phyloP scores from a whole-genome alignment of 1,284 basidiomycete genomes.

The Malassezia cuniculi region DNA sequence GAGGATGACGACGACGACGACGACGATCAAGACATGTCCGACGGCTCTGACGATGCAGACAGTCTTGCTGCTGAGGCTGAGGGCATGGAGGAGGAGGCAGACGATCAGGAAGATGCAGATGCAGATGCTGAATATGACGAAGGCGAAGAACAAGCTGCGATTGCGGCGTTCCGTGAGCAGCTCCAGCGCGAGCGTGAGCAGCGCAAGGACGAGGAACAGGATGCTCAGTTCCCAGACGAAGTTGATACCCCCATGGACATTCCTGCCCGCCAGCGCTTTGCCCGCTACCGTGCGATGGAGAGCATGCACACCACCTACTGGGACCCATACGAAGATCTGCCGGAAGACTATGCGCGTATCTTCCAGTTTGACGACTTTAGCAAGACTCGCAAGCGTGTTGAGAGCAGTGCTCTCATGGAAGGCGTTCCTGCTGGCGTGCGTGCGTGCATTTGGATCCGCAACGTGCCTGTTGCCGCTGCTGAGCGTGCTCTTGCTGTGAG shows the following conservation, averaged over 20 bases:
- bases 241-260: conserved; percentile 86
- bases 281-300: conserved; percentile 77
- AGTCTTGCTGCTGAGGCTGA: conserved; percentile 50
- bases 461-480: conserved; percentile 30
- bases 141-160: conserved; percentile 44
- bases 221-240: conserved; percentile 83
- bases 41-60: conserved; percentile 76
- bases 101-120: conserved; percentile 56
- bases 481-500: conserved; percentile 19
- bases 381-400: conserved; percentile 65
- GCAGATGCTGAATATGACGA: conserved; percentile 47
- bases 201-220: conserved; percentile 56
- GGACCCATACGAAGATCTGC: conserved; percentile 94
- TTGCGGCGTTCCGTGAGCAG: conserved; percentile 57
- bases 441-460: conserved; percentile 22
- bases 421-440: conserved; percentile 27
- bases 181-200: conserved; percentile 68
- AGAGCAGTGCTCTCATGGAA: conserved; percentile 39
- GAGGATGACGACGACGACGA: conserved; percentile 43
- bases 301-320: conserved; percentile 89
- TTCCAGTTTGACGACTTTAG: conserved; percentile 95
- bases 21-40: conserved; percentile 58
- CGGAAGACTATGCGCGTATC: conserved; percentile 80
- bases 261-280: conserved; percentile 74
- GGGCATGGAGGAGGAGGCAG: conserved; percentile 17